Evolutionary conservation across 2,329 filamentous ascomycete species (phyloP), one percentile per base, ranked within the genome.

Genomic region (Byssoonygena ceratinophila): DNA sequence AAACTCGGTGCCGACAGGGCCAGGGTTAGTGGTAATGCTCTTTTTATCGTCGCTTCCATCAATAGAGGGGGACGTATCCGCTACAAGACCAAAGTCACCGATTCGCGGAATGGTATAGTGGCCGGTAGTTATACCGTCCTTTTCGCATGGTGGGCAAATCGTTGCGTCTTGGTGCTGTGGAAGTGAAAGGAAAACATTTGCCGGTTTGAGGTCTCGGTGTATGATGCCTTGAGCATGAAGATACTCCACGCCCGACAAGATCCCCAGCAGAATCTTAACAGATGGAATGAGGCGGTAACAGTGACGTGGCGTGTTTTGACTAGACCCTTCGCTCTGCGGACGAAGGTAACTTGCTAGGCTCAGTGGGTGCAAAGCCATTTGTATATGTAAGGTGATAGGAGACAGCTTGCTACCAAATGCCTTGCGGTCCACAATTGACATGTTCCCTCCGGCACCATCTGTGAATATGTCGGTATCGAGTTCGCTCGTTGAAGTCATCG

Each of bases 141-240:
- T 57, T 7, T 59, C 58, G 54, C 79, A 84, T 1, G 69, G 58
- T 8, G 60, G 58, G 58, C 79, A 81, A 0, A 59, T 63, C 1
- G 69, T 66, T 1, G 76, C 59, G 40, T 76, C 66, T 5, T 39
- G 39, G 14, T 27, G 27, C 8, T 11, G 31, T 3, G 71, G 64
- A 0, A 69, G 67, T 1, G 76, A 77, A 0, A 85, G 68, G 64
- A 85, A 84, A 25, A 85, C 78, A 58, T 85, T 85, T 2, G 77
- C 79, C 0, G 82, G 82, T 59, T 85, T 85, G 20, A 85, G 70
- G 60, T 85, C 82, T 8, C 82, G 77, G 59, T 85, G 82, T 0
- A 84, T 74, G 45, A 85, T 76, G 4, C 74, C 73, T 54, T 79
- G 73, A 0, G 70, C 66, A 59, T 85, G 82, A 1, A 85, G 71